phyloP scores from a whole-genome alignment of 352 stramenopile species.

The Phytopythium montanum region DNA sequence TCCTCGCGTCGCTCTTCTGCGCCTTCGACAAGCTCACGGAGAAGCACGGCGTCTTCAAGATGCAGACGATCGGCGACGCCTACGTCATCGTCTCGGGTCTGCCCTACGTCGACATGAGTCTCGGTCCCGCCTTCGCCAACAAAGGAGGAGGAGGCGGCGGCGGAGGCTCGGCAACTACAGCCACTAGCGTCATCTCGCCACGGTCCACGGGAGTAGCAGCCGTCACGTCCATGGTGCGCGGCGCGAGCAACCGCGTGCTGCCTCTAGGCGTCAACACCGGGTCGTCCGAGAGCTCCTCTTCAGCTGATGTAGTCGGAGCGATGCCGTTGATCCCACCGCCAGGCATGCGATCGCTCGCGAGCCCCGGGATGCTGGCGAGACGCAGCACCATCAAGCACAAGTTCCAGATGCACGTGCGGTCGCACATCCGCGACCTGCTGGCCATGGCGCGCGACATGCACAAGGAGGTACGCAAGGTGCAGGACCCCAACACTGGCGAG shows the following conservation, averaged over 20 bases:
- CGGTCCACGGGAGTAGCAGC: conserved; percentile 4
- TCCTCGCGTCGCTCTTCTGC: conserved; percentile 90
- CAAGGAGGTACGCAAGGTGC: conserved; percentile 80
- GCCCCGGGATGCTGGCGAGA: conserved; percentile 6
- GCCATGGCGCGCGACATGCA: conserved; percentile 87
- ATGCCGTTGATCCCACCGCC: not conserved
- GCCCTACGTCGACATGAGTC: conserved; percentile 85
- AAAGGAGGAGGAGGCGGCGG: conserved; percentile 13
- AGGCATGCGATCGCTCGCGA: not conserved
- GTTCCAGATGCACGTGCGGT: conserved; percentile 78
- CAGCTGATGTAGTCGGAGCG: not conserved
- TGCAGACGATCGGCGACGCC: conserved; percentile 93
- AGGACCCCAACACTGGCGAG: conserved; percentile 81
- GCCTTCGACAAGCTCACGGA: conserved; percentile 91
- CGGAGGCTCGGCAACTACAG: too few relatives aligned
- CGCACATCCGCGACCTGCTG: conserved; percentile 75
- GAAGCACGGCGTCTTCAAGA: conserved; percentile 92
- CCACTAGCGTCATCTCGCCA: conserved; percentile 14
- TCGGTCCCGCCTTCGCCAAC: conserved; percentile 41
- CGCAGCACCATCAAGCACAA: conserved; percentile 78
- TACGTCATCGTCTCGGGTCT: conserved; percentile 89
- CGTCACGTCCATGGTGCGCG: conserved; percentile 6
- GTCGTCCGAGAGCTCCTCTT: conserved; percentile 3
- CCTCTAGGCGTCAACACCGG: conserved; percentile 23
- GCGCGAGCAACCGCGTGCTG: conserved; percentile 51